Conservation (phyloP, 345 rosid species). For the Triadica sebifera region DNA sequence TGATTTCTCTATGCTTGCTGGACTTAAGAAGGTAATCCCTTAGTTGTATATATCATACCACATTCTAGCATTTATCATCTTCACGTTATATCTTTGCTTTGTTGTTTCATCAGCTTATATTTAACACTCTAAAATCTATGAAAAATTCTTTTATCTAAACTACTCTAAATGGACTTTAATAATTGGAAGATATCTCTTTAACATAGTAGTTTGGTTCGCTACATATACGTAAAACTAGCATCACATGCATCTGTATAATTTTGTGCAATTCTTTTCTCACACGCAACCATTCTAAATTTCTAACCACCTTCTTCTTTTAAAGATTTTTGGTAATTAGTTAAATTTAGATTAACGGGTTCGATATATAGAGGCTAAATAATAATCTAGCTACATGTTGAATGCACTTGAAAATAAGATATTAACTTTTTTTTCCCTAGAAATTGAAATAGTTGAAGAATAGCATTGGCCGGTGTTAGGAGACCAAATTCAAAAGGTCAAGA, state of each 20-base stretch:
- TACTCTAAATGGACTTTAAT: constrained; percentile 1
- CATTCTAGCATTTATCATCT: background rate
- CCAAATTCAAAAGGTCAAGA: constrained; percentile 8
- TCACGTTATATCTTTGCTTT: background rate
- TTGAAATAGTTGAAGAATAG: background rate
- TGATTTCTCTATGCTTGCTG: constrained; percentile 63
- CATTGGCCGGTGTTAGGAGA: background rate
- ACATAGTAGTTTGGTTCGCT: too few relatives aligned
- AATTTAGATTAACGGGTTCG: background rate
- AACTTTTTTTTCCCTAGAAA: too few relatives aligned
- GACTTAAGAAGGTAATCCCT: constrained; percentile 72
- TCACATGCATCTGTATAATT: background rate
- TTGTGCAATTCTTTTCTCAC: too few relatives aligned
- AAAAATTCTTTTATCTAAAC: background rate
- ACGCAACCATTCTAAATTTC: background rate
- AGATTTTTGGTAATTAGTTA: background rate
- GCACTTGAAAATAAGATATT: too few relatives aligned
- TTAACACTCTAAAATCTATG: too few relatives aligned
- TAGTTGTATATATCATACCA: background rate
- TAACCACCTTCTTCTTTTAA: background rate
- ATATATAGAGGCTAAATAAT: too few relatives aligned
- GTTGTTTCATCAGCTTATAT: background rate
- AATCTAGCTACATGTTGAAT: too few relatives aligned
- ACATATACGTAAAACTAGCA: background rate
- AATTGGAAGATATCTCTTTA: background rate